Percentiles rank a stretch among this genome's conserved stretches.
Evolutionary conservation across 345 rosid genomes (phyloP).

Genomic region (Psidium guajava): DNA sequence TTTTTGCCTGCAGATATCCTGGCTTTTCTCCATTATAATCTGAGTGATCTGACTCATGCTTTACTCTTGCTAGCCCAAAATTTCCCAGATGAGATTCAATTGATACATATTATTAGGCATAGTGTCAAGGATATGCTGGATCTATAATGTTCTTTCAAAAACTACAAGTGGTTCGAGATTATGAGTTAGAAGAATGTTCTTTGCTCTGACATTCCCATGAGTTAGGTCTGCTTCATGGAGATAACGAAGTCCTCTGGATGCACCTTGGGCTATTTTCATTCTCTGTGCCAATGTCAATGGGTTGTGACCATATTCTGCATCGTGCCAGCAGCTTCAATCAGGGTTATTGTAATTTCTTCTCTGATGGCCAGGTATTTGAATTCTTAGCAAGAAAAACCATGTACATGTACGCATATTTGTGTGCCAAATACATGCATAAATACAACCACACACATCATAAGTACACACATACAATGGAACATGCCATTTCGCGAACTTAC

Average conservation of each 20-base stretch:
- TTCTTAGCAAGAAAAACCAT: not conserved
- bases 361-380: not conserved
- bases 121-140: not conserved
- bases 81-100: constrained; percentile 14
- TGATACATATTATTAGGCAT: not conserved
- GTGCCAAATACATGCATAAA: not conserved
- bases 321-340: not conserved
- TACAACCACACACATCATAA: not conserved
- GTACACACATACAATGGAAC: not conserved
- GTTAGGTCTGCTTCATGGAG: constrained; percentile 23
- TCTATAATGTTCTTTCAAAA: not conserved
- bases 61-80: constrained; percentile 4
- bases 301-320: constrained; percentile 16
- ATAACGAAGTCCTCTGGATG: constrained; percentile 22
- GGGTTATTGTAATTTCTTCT: not conserved
- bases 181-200: constrained; percentile 23
- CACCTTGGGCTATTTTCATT: constrained; percentile 18
- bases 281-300: constrained; percentile 24
- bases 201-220: constrained; percentile 17
- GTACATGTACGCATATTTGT: not conserved
- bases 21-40: not conserved
- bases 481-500: not conserved
- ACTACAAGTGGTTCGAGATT: constrained; percentile 25
- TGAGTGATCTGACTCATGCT: not conserved
- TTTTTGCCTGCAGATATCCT: constrained; percentile 19